These are phyloP conservation scores for Phialophora macrospora DNA, from an alignment of 2,329 filamentous ascomycete genomes.

Conservation along the genomic window DNA sequence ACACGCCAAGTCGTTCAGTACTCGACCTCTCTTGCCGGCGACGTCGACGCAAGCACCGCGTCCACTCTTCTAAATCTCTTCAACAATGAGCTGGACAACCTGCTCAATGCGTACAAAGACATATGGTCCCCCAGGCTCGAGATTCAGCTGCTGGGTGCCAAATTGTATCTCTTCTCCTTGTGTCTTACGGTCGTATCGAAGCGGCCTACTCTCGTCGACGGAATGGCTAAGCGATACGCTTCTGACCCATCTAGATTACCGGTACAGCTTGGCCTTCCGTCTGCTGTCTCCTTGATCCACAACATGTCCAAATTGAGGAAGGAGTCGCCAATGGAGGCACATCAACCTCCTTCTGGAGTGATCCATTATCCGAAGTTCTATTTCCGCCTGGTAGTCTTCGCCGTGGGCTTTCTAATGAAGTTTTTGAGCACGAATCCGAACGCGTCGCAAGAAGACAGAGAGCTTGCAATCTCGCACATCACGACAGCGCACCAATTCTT, in stretches of 20 bases:
- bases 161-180: conserved; percentile 20
- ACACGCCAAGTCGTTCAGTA: conserved; percentile 23
- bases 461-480: conserved; percentile 22
- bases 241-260: conserved; percentile 8
- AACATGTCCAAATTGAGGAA: conserved; percentile 13
- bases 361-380: conserved; percentile 22
- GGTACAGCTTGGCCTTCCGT: conserved; percentile 13
- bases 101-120: background rate
- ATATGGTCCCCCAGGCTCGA: conserved; percentile 18
- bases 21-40: conserved; percentile 19
- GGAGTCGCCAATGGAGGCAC: background rate
- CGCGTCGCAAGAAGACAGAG: conserved; percentile 13
- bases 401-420: conserved; percentile 22
- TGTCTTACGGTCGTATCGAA: conserved; percentile 8
- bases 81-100: conserved; percentile 22
- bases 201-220: background rate
- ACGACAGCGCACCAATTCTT: conserved; percentile 20
- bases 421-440: conserved; percentile 8
- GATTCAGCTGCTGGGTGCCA: conserved; percentile 20
- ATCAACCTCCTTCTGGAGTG: background rate
- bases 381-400: conserved; percentile 17
- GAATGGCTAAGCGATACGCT: background rate
- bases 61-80: conserved; percentile 21
- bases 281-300: conserved; percentile 22
- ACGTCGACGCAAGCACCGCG: conserved; percentile 11